Percentiles rank a stretch among this genome's conserved stretches.
These are phyloP conservation scores for Thalassiosira profunda DNA, from an alignment of 108 stramenopile species.

Conservation along the genomic window DNA sequence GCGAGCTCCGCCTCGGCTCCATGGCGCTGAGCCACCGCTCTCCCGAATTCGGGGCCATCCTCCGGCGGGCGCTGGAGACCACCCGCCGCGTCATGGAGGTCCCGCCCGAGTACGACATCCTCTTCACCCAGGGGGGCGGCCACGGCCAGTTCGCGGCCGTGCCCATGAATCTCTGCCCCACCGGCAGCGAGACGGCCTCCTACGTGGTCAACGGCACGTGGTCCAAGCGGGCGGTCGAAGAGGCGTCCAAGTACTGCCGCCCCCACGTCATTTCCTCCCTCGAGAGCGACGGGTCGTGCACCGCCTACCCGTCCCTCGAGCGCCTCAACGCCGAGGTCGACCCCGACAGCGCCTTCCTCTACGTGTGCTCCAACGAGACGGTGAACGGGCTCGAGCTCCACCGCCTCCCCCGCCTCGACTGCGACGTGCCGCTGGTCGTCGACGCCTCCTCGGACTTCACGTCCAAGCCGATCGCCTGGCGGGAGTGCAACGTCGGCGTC, in stretches of 20 bases:
- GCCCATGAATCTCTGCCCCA: conserved; percentile 39
- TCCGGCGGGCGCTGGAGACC: not conserved
- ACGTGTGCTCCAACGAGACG: conserved; percentile 52
- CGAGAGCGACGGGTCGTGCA: conserved; percentile 22
- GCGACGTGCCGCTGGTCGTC: conserved; percentile 21
- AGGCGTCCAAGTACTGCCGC: conserved; percentile 42
- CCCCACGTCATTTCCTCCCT: conserved; percentile 9
- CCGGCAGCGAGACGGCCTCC: conserved; percentile 21
- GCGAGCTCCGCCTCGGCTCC: conserved; percentile 12
- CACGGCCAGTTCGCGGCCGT: conserved; percentile 55
- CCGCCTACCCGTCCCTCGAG: conserved; percentile 11
- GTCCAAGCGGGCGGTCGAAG: conserved; percentile 29
- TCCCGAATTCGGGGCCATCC: conserved; percentile 46
- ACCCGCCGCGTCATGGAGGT: conserved; percentile 34
- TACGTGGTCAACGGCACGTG: conserved; percentile 53
- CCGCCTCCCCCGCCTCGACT: conserved; percentile 18
- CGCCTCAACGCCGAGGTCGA: conserved; percentile 18
- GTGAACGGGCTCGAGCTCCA: conserved; percentile 47
- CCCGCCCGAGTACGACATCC: conserved; percentile 42
- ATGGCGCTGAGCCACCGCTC: conserved; percentile 49
- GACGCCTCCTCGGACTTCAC: conserved; percentile 44
- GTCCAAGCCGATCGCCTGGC: conserved; percentile 51
- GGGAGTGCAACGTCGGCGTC: conserved; percentile 40
- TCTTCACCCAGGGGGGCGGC: conserved; percentile 51
- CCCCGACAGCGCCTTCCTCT: conserved; percentile 35